Evolutionary conservation across 805 yeast species (phyloP).

Genomic region (Teunomyces tritomae): DNA sequence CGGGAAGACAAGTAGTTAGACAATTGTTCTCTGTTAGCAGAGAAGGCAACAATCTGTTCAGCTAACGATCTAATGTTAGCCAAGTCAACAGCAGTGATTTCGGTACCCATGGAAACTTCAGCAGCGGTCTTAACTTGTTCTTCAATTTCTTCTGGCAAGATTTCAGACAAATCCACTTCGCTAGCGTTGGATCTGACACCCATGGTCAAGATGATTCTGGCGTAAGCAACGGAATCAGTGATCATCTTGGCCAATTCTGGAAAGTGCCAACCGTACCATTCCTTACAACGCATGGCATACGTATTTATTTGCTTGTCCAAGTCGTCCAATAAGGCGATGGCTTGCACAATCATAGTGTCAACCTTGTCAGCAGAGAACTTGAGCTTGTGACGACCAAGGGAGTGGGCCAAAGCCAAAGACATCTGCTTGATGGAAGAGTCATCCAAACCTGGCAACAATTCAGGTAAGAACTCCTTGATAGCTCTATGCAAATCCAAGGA

Average conservation of each 20-base stretch:
- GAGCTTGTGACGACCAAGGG: constrained; percentile 96
- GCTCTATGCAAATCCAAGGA: constrained; percentile 94
- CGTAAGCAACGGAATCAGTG: constrained; percentile 93
- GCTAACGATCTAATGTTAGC: constrained; percentile 87
- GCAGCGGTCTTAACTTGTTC: constrained; percentile 87
- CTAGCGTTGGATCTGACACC: constrained; percentile 90
- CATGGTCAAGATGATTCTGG: constrained; percentile 90
- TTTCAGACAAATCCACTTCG: constrained; percentile 71
- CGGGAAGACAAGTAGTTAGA: constrained; percentile 87
- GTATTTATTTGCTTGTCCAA: constrained; percentile 97
- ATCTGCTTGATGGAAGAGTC: constrained; percentile 84
- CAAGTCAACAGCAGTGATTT: constrained; percentile 88
- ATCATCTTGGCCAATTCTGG: constrained; percentile 98
- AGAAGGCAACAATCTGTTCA: constrained; percentile 92
- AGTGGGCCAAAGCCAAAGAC: constrained; percentile 98
- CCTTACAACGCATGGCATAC: constrained; percentile 98
- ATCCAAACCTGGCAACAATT: constrained; percentile 86
- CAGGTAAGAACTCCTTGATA: constrained; percentile 90
- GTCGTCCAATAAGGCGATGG: constrained; percentile 94
- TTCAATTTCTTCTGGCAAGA: constrained; percentile 46
- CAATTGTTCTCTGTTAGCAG: constrained; percentile 94
- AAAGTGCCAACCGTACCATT: constrained; percentile 99
- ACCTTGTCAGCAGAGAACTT: constrained; percentile 98
- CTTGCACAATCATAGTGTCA: constrained; percentile 98
- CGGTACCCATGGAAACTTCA: constrained; percentile 99